phyloP scores from a whole-genome alignment of 1,139 yeast species.

The Ashbya aceris region DNA sequence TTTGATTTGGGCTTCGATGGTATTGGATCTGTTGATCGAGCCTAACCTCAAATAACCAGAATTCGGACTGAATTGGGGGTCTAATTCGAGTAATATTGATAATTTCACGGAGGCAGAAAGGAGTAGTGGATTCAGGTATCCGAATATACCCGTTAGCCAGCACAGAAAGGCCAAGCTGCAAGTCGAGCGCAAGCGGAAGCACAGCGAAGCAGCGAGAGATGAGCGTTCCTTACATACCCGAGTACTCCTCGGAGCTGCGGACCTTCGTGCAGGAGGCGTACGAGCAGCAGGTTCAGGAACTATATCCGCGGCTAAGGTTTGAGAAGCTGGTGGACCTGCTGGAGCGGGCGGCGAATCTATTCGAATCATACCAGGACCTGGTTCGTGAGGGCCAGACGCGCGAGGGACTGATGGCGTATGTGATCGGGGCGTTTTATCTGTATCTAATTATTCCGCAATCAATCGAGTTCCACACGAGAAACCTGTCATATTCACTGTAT shows the following conservation, averaged over 20 bases:
- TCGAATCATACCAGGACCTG: conserved; percentile 23
- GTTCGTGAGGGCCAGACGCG: conserved; percentile 13
- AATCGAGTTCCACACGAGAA: conserved; percentile 33
- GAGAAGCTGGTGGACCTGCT: conserved; percentile 29
- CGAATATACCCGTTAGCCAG: no score
- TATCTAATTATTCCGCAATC: conserved; percentile 32
- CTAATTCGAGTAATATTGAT: no score
- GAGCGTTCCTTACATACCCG: conserved; percentile 28
- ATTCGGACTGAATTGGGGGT: no score
- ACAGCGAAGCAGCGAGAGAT: background rate
- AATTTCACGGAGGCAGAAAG: no score
- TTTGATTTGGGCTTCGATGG: no score
- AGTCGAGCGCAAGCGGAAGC: no score
- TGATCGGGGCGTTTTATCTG: conserved; percentile 31
- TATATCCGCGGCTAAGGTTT: conserved; percentile 23
- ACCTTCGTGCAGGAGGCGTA: conserved; percentile 25
- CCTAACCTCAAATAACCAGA: no score
- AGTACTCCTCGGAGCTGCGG: conserved; percentile 30
- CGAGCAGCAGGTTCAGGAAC: conserved; percentile 24
- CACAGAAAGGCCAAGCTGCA: no score
- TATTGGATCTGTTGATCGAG: no score
- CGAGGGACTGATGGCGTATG: conserved; percentile 27
- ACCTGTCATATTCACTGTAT: conserved; percentile 32
- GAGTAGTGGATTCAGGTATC: no score
- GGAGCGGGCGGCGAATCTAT: conserved; percentile 27